A percentile compares a stretch with the other conserved stretches of the same genome.
These are phyloP conservation scores for Rhinocladiella similis DNA, from an alignment of 2,329 filamentous ascomycete genomes.

Conservation along the genomic window DNA sequence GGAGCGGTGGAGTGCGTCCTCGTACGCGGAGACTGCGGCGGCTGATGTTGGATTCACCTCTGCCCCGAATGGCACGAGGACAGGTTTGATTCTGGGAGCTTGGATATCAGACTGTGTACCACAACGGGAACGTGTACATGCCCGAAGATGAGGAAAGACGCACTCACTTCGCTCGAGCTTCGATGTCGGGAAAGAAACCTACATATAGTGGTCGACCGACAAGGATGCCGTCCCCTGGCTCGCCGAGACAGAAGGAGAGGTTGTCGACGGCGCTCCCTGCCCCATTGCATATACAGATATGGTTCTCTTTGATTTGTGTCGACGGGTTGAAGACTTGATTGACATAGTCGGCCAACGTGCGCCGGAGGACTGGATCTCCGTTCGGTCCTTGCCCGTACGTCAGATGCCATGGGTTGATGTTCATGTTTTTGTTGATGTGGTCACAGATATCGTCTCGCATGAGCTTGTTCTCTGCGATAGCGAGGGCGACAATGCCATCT, in stretches of 20 bases:
- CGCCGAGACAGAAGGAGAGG: constrained; percentile 44
- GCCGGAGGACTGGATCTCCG: constrained; percentile 32
- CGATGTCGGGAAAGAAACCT: constrained; percentile 51
- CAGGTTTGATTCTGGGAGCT: constrained; percentile 17
- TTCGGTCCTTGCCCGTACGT: constrained; percentile 40
- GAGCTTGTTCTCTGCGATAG: constrained; percentile 26
- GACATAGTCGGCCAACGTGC: constrained; percentile 35
- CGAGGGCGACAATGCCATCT: constrained; percentile 21
- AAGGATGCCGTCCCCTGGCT: constrained; percentile 49
- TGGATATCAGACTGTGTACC: too few species aligned
- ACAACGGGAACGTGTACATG: background rate
- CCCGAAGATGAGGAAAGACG: background rate
- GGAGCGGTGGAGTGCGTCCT: constrained; percentile 42
- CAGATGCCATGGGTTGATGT: constrained; percentile 28
- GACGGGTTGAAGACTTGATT: constrained; percentile 34
- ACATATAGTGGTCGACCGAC: constrained; percentile 50
- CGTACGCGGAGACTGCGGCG: constrained; percentile 46
- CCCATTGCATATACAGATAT: constrained; percentile 35
- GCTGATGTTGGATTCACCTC: constrained; percentile 38
- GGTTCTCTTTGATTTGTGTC: constrained; percentile 28
- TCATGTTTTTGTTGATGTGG: constrained; percentile 20
- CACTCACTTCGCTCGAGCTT: constrained; percentile 38
- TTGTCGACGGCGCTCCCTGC: constrained; percentile 39
- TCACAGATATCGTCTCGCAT: constrained; percentile 23
- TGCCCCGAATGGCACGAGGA: constrained; percentile 22